Evolutionary conservation across 2,329 filamentous ascomycete species (phyloP).

Genomic region (Aspergillus sp.): DNA sequence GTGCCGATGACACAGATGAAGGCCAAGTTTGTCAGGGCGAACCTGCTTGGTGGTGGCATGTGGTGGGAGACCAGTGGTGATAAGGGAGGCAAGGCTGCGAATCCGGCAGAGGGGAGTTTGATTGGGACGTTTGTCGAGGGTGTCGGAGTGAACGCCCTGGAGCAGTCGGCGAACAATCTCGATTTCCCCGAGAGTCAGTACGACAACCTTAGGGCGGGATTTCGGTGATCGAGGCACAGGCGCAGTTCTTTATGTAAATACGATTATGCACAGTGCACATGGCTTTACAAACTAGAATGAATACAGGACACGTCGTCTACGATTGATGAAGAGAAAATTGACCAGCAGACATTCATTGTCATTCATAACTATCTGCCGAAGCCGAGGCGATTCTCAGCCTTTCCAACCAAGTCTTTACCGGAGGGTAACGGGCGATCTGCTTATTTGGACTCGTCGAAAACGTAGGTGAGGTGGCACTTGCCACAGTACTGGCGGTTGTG

Average conservation of each 20-base stretch:
- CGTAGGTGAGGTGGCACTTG: constrained; percentile 64
- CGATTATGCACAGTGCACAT: too few species aligned
- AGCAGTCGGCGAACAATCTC: constrained; percentile 30
- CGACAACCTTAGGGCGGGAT: constrained; percentile 30
- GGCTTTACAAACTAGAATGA: background rate
- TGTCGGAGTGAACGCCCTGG: constrained; percentile 25
- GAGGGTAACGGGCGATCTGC: constrained; percentile 15
- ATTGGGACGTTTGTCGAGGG: constrained; percentile 50
- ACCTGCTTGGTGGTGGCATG: constrained; percentile 78
- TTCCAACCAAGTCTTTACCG: constrained; percentile 4
- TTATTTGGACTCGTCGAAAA: constrained; percentile 61
- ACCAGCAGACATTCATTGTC: constrained; percentile 8
- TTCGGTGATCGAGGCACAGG: constrained; percentile 8
- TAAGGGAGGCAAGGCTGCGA: constrained; percentile 46
- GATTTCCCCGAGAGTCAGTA: constrained; percentile 36
- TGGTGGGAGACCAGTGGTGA: constrained; percentile 92
- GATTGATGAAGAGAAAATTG: background rate
- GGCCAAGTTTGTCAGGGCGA: constrained; percentile 60
- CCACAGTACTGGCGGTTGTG: constrained; percentile 98
- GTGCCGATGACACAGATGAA: constrained; percentile 59
- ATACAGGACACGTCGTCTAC: background rate
- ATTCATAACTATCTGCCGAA: constrained; percentile 1
- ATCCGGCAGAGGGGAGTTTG: constrained; percentile 50
- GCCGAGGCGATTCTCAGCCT: background rate
- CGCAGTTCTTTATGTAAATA: too few species aligned